Conservation (phyloP, 495 filamentous ascomycete species). For the Bombardia bombarda region DNA sequence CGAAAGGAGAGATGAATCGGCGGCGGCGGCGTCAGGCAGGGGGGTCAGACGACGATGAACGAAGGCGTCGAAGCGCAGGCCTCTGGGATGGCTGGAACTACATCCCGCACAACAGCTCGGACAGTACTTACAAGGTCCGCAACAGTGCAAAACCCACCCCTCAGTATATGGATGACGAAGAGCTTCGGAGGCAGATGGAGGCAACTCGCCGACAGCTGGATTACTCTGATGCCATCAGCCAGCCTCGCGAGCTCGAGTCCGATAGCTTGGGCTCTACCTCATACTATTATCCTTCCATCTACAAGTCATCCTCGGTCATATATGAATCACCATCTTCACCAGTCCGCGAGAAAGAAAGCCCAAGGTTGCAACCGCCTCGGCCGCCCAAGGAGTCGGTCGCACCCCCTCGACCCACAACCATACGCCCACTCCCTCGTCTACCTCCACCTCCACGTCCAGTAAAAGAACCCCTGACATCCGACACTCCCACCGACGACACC, state of each 20-base stretch:
- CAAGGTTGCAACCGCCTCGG: conserved; percentile 14
- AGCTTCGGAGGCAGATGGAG: conserved; percentile 43
- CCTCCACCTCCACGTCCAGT: conserved; percentile 15
- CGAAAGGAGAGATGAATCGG: conserved; percentile 63
- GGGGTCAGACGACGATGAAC: conserved; percentile 46
- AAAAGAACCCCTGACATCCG: conserved; percentile 15
- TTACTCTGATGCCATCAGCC: conserved; percentile 8
- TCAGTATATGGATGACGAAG: conserved; percentile 32
- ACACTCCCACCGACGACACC: not conserved
- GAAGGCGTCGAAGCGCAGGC: conserved; percentile 49
- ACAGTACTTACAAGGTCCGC: too few species aligned
- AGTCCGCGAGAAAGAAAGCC: conserved; percentile 5
- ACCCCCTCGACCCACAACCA: not conserved
- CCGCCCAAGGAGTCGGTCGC: conserved; percentile 1
- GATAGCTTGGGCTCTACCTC: conserved; percentile 7
- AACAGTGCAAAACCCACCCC: not conserved
- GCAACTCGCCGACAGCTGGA: conserved; percentile 35
- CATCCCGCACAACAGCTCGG: conserved; percentile 28
- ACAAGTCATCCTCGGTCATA: conserved; percentile 31
- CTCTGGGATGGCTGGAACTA: conserved; percentile 57
- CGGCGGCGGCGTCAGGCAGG: conserved; percentile 54
- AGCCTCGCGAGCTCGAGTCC: not conserved
- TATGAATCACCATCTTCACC: conserved; percentile 25
- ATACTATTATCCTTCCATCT: conserved; percentile 44
- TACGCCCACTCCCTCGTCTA: too few species aligned